Evolutionary conservation across 345 rosid genomes (phyloP).

Genomic region (Cardamine occulta): DNA sequence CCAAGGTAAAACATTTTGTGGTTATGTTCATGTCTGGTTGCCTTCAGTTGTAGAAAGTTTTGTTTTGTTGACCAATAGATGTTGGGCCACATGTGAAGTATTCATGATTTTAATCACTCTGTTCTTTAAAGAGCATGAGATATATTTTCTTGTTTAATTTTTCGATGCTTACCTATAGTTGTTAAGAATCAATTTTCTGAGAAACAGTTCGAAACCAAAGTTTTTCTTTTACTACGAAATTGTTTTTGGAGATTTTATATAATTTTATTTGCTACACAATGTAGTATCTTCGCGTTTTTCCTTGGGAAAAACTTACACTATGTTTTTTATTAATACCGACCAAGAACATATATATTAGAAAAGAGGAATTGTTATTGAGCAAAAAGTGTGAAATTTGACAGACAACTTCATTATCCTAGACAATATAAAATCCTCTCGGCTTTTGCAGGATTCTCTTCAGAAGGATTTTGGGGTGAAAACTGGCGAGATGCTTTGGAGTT

Average conservation of each 20-base stretch:
- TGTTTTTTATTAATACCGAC: background rate
- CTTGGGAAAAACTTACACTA: background rate
- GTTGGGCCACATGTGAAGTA: background rate
- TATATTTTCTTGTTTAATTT: background rate
- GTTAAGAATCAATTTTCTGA: background rate
- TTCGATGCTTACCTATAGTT: background rate
- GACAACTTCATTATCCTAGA: slow-evolving; percentile 19
- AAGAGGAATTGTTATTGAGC: background rate
- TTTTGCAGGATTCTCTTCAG: slow-evolving; percentile 70
- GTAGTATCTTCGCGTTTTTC: background rate
- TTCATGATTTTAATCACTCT: background rate
- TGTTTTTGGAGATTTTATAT: background rate
- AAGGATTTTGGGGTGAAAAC: slow-evolving; percentile 88
- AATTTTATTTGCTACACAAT: background rate
- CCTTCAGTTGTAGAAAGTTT: slow-evolving; percentile 12
- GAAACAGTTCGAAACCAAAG: slow-evolving; percentile 6
- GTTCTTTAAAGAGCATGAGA: background rate
- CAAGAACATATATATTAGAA: background rate
- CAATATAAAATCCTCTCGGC: background rate
- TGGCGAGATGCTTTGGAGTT: slow-evolving; percentile 97
- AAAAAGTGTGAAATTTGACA: background rate
- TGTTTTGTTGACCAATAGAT: background rate
- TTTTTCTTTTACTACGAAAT: background rate
- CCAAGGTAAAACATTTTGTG: slow-evolving; percentile 59
- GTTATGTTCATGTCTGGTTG: slow-evolving; percentile 23